These are phyloP conservation scores for Cladophialophora psammophila DNA, from an alignment of 2,329 filamentous ascomycete species.

Conservation along the genomic window DNA sequence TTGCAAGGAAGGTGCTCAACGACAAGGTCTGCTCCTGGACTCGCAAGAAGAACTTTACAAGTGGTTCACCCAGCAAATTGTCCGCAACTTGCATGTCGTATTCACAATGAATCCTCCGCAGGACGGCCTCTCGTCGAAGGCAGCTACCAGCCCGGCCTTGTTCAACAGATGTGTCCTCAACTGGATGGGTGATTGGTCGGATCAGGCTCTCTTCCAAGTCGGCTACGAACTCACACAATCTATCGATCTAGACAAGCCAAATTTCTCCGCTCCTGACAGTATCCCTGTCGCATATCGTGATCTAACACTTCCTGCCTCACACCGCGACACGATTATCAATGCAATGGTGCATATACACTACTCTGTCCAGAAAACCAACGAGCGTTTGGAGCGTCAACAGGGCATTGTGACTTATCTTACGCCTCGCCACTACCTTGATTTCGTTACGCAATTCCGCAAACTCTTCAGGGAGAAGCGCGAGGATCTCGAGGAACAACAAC, in stretches of 20 bases:
- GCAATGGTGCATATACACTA: constrained; percentile 99
- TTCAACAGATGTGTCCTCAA: constrained; percentile 99
- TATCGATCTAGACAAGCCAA: constrained; percentile 90
- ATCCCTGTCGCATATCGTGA: constrained; percentile 92
- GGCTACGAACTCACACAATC: constrained; percentile 93
- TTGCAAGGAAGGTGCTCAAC: constrained; percentile 97
- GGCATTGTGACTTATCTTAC: constrained; percentile 92
- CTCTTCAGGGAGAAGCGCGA: constrained; percentile 98
- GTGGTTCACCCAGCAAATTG: constrained; percentile 99
- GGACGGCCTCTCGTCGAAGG: constrained; percentile 92
- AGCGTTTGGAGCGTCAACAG: constrained; percentile 87
- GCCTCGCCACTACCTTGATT: constrained; percentile 95
- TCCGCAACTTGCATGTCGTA: constrained; percentile 98
- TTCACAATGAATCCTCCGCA: constrained; percentile 99
- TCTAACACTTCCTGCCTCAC: constrained; percentile 81
- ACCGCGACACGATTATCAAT: constrained; percentile 92
- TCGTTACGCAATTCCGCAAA: constrained; percentile 96
- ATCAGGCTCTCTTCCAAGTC: constrained; percentile 98
- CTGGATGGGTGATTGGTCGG: constrained; percentile 99
- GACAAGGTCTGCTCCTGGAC: constrained; percentile 92
- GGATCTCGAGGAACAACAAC: constrained; percentile 97
- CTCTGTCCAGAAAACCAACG: constrained; percentile 88
- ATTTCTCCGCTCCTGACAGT: constrained; percentile 84
- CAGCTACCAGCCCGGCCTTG: constrained; percentile 93
- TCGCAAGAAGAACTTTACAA: constrained; percentile 99